Percentiles rank a stretch among this genome's conserved stretches.
phyloP scores from a whole-genome alignment of 305 asterid genomes.

The Fraxinus albicans region DNA sequence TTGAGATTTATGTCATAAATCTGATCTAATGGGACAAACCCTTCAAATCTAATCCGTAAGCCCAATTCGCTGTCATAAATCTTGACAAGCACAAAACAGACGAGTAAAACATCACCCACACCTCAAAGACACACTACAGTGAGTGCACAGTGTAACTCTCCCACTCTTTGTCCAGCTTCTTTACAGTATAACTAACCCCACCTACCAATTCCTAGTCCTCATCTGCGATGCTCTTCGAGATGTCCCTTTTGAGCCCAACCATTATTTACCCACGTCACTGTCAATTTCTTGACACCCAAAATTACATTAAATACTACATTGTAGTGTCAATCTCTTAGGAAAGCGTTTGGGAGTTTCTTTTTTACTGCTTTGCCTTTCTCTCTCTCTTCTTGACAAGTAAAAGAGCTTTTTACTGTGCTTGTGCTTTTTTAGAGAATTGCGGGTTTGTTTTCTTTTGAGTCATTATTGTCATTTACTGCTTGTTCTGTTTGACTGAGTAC shows the following conservation, averaged over 20 bases:
- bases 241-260: conserved; percentile 28
- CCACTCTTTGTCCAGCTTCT: conserved; percentile 4
- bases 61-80: not conserved
- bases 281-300: conserved; percentile 29
- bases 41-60: not conserved
- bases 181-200: conserved; percentile 43
- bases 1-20: not conserved
- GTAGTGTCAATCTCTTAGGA: conserved; percentile 23
- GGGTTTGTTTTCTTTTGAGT: conserved; percentile 24
- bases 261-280: conserved; percentile 35
- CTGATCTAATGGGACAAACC: not conserved
- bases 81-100: not conserved
- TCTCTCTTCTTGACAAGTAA: conserved; percentile 30
- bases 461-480: conserved; percentile 20
- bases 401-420: conserved; percentile 14
- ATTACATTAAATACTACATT: conserved; percentile 33
- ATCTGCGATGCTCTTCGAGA: conserved; percentile 31
- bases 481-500: conserved; percentile 18
- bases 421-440: conserved; percentile 3
- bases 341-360: conserved; percentile 14
- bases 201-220: conserved; percentile 31
- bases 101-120: not conserved
- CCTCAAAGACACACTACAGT: conserved; percentile 3
- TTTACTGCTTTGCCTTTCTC: conserved; percentile 12
- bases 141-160: conserved; percentile 5